These are phyloP conservation scores for Daldinia vernicosa DNA, from an alignment of 495 filamentous ascomycete species.

Conservation along the genomic window DNA sequence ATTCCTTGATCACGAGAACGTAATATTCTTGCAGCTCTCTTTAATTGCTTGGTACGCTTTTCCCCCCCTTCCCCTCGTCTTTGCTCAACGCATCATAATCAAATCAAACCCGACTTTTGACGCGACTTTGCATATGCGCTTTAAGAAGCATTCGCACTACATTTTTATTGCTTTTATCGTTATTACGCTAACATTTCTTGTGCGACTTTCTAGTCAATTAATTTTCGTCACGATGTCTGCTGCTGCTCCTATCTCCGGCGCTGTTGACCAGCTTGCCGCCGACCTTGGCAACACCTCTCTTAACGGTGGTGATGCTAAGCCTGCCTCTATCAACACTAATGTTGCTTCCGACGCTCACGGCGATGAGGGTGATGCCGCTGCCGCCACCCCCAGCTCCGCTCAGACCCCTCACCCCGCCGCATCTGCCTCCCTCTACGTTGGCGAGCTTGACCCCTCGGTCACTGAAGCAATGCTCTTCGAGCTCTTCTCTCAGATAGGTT, in stretches of 20 bases:
- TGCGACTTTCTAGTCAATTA: constrained; percentile 18
- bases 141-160: not conserved
- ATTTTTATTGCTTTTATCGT: not conserved
- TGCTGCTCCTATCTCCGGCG: constrained; percentile 64
- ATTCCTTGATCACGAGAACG: constrained; percentile 25
- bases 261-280: constrained; percentile 75
- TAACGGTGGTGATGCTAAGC: constrained; percentile 69
- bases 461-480: constrained; percentile 99
- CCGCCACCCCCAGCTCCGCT: constrained; percentile 76
- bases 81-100: not conserved
- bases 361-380: constrained; percentile 66
- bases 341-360: constrained; percentile 60
- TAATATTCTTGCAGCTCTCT: constrained; percentile 21
- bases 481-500: constrained; percentile 99
- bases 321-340: constrained; percentile 71
- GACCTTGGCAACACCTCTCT: constrained; percentile 68
- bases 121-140: not conserved
- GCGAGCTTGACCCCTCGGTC: constrained; percentile 95
- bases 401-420: constrained; percentile 77
- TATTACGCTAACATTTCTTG: constrained; percentile 15
- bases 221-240: constrained; percentile 68
- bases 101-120: constrained; percentile 1
- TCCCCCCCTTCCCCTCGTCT: not conserved
- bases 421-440: constrained; percentile 97
- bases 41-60: constrained; percentile 34